Evolutionary conservation across 2,329 filamentous ascomycete genomes (phyloP).

Genomic region (Lasiodiplodia sp.): DNA sequence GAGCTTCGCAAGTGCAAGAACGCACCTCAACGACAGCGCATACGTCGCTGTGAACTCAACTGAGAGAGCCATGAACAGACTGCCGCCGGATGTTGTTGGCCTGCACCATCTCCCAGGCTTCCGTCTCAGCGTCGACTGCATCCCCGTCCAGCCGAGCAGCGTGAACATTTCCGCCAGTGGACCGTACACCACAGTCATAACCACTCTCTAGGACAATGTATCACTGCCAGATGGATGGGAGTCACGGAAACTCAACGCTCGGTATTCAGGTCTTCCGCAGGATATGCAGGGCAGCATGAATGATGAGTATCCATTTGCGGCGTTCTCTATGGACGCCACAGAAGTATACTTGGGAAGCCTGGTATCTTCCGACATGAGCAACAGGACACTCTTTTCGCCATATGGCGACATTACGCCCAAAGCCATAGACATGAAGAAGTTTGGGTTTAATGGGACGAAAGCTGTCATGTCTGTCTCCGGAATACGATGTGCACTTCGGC

Average conservation of each 20-base stretch:
- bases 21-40: not conserved
- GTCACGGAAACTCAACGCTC: not conserved
- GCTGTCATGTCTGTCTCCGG: not conserved
- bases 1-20: not conserved
- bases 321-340: not conserved
- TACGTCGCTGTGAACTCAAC: conserved; percentile 1
- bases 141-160: not conserved
- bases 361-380: too few species aligned
- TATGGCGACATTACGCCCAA: not conserved
- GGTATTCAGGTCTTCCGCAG: too few species aligned
- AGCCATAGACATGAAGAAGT: not conserved
- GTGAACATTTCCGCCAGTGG: not conserved
- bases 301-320: not conserved
- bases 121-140: not conserved
- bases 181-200: not conserved
- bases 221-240: not conserved
- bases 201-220: not conserved
- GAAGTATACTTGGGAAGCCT: not conserved
- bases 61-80: not conserved
- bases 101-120: not conserved
- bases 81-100: not conserved
- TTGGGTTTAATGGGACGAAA: not conserved
- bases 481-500: not conserved
- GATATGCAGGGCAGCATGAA: too few species aligned
- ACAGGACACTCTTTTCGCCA: too few species aligned